Conservation (phyloP, 129 eudicot genomes). For the Saposhnikovia divaricata region DNA sequence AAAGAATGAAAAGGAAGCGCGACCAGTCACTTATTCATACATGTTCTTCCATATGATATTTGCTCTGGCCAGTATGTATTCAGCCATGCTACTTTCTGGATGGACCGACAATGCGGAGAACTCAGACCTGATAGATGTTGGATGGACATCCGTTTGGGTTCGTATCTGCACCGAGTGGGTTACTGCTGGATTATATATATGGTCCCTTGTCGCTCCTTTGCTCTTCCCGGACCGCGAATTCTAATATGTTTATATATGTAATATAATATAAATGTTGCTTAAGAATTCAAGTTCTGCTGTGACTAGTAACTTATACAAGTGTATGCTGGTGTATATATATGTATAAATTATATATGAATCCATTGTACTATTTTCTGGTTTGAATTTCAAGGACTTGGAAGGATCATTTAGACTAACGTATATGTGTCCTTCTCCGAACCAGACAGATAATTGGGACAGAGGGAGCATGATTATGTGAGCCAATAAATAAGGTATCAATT, state of each 20-base stretch:
- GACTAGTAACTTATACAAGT: not conserved
- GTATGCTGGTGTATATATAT: not conserved
- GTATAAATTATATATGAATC: not conserved
- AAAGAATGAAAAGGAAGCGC: constrained; percentile 43
- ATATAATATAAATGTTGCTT: not conserved
- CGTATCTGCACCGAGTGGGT: constrained; percentile 95
- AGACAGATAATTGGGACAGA: no score
- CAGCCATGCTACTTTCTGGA: constrained; percentile 97
- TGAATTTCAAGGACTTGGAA: not conserved
- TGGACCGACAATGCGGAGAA: constrained; percentile 80
- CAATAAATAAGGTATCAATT: not conserved
- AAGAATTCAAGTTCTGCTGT: not conserved
- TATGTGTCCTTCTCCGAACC: no score
- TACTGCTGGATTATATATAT: constrained; percentile 77
- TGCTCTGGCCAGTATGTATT: constrained; percentile 97
- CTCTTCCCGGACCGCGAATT: constrained; percentile 89
- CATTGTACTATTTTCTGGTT: not conserved
- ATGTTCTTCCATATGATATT: constrained; percentile 90
- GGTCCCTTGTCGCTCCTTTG: constrained; percentile 94
- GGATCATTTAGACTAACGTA: no score
- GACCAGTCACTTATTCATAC: constrained; percentile 81
- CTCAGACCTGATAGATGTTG: constrained; percentile 83
- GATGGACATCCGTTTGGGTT: constrained; percentile 99
- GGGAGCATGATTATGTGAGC: no score
- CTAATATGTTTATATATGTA: constrained; percentile 15